Evolutionary conservation across 2,329 filamentous ascomycete species (phyloP).

Genomic region (Ophiostoma sp.): DNA sequence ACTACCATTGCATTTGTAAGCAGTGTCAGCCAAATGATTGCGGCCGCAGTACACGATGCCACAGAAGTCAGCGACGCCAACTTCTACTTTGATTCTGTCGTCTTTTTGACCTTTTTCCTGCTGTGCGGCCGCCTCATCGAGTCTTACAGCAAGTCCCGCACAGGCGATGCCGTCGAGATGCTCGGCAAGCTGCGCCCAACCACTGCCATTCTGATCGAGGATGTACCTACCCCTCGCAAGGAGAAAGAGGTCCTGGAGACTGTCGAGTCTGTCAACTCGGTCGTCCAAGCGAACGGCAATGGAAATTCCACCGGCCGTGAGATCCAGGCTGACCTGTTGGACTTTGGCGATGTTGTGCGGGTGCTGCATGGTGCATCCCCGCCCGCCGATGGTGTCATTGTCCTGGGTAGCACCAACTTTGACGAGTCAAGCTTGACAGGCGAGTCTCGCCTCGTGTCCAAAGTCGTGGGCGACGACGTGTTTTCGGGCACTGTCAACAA

Average conservation of each 20-base stretch:
- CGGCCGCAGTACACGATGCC: constrained; percentile 45
- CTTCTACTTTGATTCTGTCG: constrained; percentile 87
- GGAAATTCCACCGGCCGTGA: constrained; percentile 26
- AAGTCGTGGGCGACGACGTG: constrained; percentile 57
- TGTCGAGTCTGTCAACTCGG: not conserved
- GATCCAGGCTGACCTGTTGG: constrained; percentile 62
- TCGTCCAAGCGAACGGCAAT: not conserved
- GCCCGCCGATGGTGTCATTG: constrained; percentile 70
- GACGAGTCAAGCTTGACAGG: constrained; percentile 89
- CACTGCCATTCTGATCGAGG: constrained; percentile 63
- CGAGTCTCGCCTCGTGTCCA: constrained; percentile 64
- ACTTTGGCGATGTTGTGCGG: constrained; percentile 67
- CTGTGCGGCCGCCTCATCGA: constrained; percentile 71
- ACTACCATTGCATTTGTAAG: constrained; percentile 84
- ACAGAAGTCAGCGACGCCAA: constrained; percentile 44
- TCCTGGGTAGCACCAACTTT: constrained; percentile 61
- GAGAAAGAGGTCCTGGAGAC: constrained; percentile 32
- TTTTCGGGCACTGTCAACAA: constrained; percentile 73
- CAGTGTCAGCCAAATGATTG: constrained; percentile 71
- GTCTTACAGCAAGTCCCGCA: constrained; percentile 85
- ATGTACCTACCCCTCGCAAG: constrained; percentile 27
- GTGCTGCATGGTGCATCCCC: constrained; percentile 77
- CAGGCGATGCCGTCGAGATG: constrained; percentile 77
- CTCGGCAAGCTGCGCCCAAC: constrained; percentile 72
- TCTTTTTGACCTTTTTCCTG: constrained; percentile 85